Base-by-base conservation (phyloP, 179 eudicot species). In the Carnegiea gigantea region DNA sequence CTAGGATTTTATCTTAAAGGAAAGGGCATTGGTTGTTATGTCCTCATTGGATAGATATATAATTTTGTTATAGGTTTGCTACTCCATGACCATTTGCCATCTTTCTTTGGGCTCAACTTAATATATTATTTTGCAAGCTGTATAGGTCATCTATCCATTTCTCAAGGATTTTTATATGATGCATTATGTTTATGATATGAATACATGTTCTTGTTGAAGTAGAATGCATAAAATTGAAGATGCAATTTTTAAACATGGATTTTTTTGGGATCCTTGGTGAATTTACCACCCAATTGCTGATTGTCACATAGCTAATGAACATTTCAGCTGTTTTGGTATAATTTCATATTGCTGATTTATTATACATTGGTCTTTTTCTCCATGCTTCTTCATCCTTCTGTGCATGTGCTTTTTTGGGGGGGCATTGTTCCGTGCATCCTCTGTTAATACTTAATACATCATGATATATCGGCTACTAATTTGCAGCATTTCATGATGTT, bases 51-150 rank as follows among this genome's bases (percentile, higher is more conserved):
- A 1, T 78, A 65, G 60, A 4, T 49, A 30, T 54, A 20, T 49
- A 44, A 14, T 26, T 57, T 28, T 68, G 21, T 54, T 54, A 13
- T 30, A 67, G 80, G 67, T 80, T 40, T 76, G 79, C 24, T 77
- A 26, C 9, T 79, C 64, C 7, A 75, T 51, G 74, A 48, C 74
- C 40, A 30, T 78, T 40, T 79, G 21, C 68, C 79, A 73, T 79
- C 79, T 70, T 20, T 6, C 33, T 76, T 79, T 40, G 60, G 73
- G 81, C 73, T 49, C 23, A 38, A 38, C 43, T 38, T 38, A 3
- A 38, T 38, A 38, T 51, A 15, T 51, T 51, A 10, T 51, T 51
- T 5, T 2, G 2, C 57, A 9, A 51, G 1, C 2, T 51, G 5
- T 51, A 15, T 15, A 9, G 57, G 13, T 51, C 57, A 51, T 77